Evolutionary conservation across 164 flowering plant genomes (phyloP), one percentile per base, ranked within the genome.

Genomic region (Sedum album): DNA sequence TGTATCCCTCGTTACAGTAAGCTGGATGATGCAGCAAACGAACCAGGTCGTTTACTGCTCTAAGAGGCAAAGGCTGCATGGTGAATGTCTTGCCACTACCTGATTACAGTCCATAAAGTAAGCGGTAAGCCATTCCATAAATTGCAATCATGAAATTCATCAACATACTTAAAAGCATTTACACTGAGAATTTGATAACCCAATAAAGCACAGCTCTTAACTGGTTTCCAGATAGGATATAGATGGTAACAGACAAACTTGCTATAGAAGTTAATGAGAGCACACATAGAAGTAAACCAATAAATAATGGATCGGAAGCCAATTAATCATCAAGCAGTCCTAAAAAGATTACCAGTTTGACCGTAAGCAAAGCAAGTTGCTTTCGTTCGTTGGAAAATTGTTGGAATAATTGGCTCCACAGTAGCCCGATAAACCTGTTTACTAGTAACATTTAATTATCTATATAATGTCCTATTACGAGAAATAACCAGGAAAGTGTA

Each of bases 311-410:
- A 20, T 49, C 6, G 13, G 15, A 26, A 9, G n/a, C 30, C 31
- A 26, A 25, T 30, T 55, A 55, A 25, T 55, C 60, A 64, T 35
- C 61, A 42, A 30, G 55, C 39, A 35, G 9, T 42, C 61, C 17
- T 33, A 42, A 26, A 67, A 55, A 15, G 76, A 73, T 20, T 42
- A 92, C 97, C 97, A 80, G 99, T 95, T 73, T 95, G 99, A 63
- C 99, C 99, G 83, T 94, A 94, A 17, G 99, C 99, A 79, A 94
- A 94, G 81, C 99, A 94, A 33, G 99, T 94, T 61, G 99, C 99
- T 80, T 91, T 94, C n/a, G n/a, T n/a, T n/a, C n/a, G n/a, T n/a
- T n/a, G n/a, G n/a, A n/a, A n/a, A n/a, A n/a, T n/a, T n/a, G n/a
- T n/a, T n/a, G n/a, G n/a, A n/a, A n/a, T n/a, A n/a, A n/a, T n/a